phyloP scores from a whole-genome alignment of 2,329 filamentous ascomycete genomes.

The Malbranchea zuffiana region DNA sequence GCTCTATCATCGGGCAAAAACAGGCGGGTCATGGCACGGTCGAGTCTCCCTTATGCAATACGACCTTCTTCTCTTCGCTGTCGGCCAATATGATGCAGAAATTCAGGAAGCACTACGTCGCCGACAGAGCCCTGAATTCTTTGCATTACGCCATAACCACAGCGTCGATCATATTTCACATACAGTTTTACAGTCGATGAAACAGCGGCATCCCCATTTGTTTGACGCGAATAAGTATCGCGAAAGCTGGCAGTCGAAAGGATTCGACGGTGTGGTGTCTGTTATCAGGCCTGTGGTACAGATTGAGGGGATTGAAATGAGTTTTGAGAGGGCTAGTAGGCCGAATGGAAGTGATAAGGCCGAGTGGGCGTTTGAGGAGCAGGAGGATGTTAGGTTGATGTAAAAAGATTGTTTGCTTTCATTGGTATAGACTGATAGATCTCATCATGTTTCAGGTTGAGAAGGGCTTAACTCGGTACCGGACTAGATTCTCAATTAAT shows the following conservation, averaged over 20 bases:
- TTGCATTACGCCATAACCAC: slow-evolving; percentile 48
- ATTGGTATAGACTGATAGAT: too few species aligned
- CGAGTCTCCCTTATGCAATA: slow-evolving; percentile 57
- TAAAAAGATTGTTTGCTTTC: too few species aligned
- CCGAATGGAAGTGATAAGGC: slow-evolving; percentile 44
- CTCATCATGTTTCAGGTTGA: too few species aligned
- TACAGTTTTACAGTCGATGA: slow-evolving; percentile 47
- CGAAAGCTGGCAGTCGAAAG: slow-evolving; percentile 40
- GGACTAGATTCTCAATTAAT: too few species aligned
- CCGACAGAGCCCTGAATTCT: slow-evolving; percentile 44
- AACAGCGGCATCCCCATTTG: slow-evolving; percentile 43
- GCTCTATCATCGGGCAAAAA: slow-evolving; percentile 50
- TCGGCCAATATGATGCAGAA: slow-evolving; percentile 45
- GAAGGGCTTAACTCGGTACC: too few species aligned
- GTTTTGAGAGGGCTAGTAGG: slow-evolving; percentile 38
- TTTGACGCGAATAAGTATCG: slow-evolving; percentile 39
- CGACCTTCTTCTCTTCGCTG: slow-evolving; percentile 53
- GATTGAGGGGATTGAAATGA: slow-evolving; percentile 40
- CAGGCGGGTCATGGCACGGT: slow-evolving; percentile 56
- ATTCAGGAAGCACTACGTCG: slow-evolving; percentile 44
- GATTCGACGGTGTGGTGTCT: slow-evolving; percentile 38
- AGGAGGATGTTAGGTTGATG: slow-evolving; percentile 21
- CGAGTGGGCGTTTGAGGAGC: slow-evolving; percentile 32
- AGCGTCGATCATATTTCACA: slow-evolving; percentile 56
- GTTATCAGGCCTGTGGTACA: slow-evolving; percentile 38